Base-by-base conservation (phyloP, 345 rosid species). In the Rhodomyrtus tomentosa region DNA sequence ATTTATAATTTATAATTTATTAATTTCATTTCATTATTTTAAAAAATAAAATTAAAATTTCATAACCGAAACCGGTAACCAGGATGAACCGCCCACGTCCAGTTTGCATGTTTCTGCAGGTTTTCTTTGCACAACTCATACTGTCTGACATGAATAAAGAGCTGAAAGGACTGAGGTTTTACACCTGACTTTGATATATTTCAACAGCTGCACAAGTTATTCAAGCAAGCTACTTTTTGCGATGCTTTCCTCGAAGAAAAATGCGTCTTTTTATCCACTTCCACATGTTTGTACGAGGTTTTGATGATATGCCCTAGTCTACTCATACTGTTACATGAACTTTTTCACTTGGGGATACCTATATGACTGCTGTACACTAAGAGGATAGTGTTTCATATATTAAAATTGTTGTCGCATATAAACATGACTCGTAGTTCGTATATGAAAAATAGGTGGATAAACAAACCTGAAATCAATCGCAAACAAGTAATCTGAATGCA, bases 121-220 rank as follows among this genome's bases (percentile, higher is more conserved):
- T 97, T 87, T 97, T 94, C 93, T 97, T 97, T 88, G 95, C 99
- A 56, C 98, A 93, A 86, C 96, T 97, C 83, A 93, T 97, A 55
- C 98, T 97, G 83, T 94, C 98, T 15, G 99, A 95, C 86, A 91
- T 97, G 98, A 95, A 94, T 83, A 97, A 95, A 87, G 99, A 97
- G 87, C 93, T 97, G 49, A 95, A 95, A 88, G 99, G 99, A 87
- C 90, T 95, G 87, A 97, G 99, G 99, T 97, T 83, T 42, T 40
- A 48, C 72, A 68, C 45, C 25, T 68, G 24, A 68, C 79, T 36
- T 68, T 36, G 40, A 36, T 4, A 36, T 9, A 8, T 68, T 68
- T 20, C 20, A 68, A 68, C 36, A 36, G 79, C 45, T 68, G 79
- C 36, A 18, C 45, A 36, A 21, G 22, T 18, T 68, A 32, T 68